Base-by-base conservation (phyloP, 2,329 filamentous ascomycete genomes). In the Microdochium paspali region DNA sequence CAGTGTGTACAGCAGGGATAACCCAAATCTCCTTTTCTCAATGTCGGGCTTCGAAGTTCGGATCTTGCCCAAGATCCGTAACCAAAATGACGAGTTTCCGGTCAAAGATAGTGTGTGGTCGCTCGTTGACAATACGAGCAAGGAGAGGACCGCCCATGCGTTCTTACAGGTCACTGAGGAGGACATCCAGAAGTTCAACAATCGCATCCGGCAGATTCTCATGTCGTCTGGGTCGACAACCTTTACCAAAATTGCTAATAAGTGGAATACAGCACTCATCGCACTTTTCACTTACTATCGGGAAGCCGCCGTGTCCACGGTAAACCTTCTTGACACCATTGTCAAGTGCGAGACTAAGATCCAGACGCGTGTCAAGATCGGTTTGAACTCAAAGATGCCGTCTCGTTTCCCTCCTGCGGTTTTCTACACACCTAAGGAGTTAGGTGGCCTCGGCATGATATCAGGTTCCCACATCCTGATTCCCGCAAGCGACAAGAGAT, bases 311-410 rank as follows among this genome's bases (percentile, higher is more conserved):
- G 91, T 97, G 1, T 95, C 91, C 1, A 98, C 94, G 0, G 88
- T 97, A 51, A 87, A 89, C 51, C 74, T 98, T 4, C 77, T 98
- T 3, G 93, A 98, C 62, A 96, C 91, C 0, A 98, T 98, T 57
- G 93, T 98, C 64, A 98, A 98, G 70, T 98, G 93, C 57, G 93
- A 98, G 68, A 98, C 94, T 13, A 98, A 98, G 74, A 98, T 98
- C 47, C 93, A 98, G 69, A 98, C 93, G 4, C 82, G 93, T 63
- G 93, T 98, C 58, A 98, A 98, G 77, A 98, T 98, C 58, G 93
- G 93, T 2, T 69, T 98, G 51, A 98, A 98, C 69, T 97, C 91
- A 4, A 98, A 98, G 73, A 98, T 98, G 93, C 93, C 93, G 46
- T 96, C 90, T 39, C 86, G 93, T 73, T 98, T 98, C 74, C 93